These are phyloP conservation scores for Graphilbum ipis-grandicollis DNA, from an alignment of 2,329 filamentous ascomycete genomes.

Conservation along the genomic window DNA sequence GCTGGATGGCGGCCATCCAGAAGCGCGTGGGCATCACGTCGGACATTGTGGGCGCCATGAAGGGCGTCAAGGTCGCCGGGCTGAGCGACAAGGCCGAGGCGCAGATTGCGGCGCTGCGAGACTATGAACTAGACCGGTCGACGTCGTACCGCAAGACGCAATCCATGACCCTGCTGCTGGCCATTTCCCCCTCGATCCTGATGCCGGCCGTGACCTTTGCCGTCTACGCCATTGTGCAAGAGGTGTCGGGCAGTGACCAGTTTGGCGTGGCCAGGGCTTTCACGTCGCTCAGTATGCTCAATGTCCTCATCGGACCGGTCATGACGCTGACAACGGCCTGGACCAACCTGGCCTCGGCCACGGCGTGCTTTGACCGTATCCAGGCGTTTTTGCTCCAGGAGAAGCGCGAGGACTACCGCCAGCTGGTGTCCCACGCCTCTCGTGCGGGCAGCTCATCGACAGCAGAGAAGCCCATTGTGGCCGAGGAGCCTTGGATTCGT, in stretches of 20 bases:
- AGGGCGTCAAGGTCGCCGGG: slow-evolving; percentile 23
- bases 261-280: slow-evolving; percentile 21
- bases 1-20: slow-evolving; percentile 24
- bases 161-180: too few species aligned
- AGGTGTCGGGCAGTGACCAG: slow-evolving; percentile 9
- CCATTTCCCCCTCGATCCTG: too few species aligned
- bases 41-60: slow-evolving; percentile 18
- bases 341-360: slow-evolving; percentile 15
- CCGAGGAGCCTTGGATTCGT: too few species aligned
- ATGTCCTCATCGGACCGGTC: slow-evolving; percentile 22
- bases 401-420: not conserved
- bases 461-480: too few species aligned
- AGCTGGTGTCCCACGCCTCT: too few species aligned
- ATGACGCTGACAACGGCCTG: slow-evolving; percentile 26
- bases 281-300: slow-evolving; percentile 20
- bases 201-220: slow-evolving; percentile 19
- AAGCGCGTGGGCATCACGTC: slow-evolving; percentile 19
- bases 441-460: too few species aligned
- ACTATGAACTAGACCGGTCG: slow-evolving; percentile 16
- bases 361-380: slow-evolving; percentile 20
- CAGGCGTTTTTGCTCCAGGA: slow-evolving; percentile 15
- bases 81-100: slow-evolving; percentile 11
- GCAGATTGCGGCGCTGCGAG: slow-evolving; percentile 13
- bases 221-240: slow-evolving; percentile 16
- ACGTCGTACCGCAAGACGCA: too few species aligned